Evolutionary conservation across 495 filamentous ascomycete genomes (phyloP), one percentile per base, ranked within the genome.

Genomic region (Oidiodendron maius): DNA sequence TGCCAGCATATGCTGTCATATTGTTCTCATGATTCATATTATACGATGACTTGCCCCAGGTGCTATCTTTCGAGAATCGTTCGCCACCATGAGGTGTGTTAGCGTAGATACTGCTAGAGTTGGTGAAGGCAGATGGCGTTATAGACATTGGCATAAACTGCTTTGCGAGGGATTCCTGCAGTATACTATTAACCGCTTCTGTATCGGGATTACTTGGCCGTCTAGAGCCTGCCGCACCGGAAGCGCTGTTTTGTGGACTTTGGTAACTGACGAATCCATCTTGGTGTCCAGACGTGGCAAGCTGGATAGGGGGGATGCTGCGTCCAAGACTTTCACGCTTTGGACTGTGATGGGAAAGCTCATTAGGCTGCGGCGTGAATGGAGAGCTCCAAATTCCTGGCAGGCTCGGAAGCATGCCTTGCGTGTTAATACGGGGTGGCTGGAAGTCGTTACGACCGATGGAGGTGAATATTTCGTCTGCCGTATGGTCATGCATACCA

Each of bases 41-140:
- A 40, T 25, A 16, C 22, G 37, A 17, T 9, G 13, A 44, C 20
- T 13, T 18, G 34, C 34, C 16, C 18, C 35, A 26, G 8, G 25
- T 23, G 8, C 3, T 22, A n/a, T 22, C 22, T 8, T 3, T 3
- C 11, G 40, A 30, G 18, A 56, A 11, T 21, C 54, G 54, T 34
- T 56, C 58, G 21, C 62, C 59, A 15, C 10, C 17, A n/a, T 35
- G 23, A n/a, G 46, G 46, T 18, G 63, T 60, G 16, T 64, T 60
- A n/a, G 40, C 55, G 23, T 61, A 60, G 10, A 70, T 48, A 42
- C 62, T 70, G 47, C 64, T 68, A 1, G 61, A 54, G 41, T 67
- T 54, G 10, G 64, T 55, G 45, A 67, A 68, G 15, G 17, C 26
- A 17, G 55, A 55, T 3, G 54, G 56, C 17, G 35, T 15, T 3